Evolutionary conservation across 352 stramenopile species (phyloP).

Genomic region (Globisporangium megalacanthum): DNA sequence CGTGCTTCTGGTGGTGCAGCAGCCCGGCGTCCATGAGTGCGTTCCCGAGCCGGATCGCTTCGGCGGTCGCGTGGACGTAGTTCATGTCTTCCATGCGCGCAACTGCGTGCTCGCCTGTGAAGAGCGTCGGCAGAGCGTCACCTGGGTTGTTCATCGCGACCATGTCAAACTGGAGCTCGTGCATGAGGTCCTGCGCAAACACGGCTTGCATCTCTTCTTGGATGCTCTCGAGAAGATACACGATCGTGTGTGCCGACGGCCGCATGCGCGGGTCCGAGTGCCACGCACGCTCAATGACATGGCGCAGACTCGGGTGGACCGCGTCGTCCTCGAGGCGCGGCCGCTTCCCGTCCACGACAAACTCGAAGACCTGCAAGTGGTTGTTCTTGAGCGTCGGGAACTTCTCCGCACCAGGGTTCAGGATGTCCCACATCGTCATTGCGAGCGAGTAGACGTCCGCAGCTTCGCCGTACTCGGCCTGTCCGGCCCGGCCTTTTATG

Average conservation of each 20-base stretch:
- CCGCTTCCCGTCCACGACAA: conserved; percentile 22
- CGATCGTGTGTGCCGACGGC: conserved; percentile 19
- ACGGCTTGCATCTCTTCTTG: conserved; percentile 18
- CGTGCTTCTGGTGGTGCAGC: conserved; percentile 30
- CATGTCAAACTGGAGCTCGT: conserved; percentile 12
- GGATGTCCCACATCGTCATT: conserved; percentile 53
- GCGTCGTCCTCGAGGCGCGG: conserved; percentile 13
- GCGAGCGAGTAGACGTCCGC: conserved; percentile 46
- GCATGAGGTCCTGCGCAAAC: conserved; percentile 21
- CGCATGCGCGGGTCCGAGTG: conserved; percentile 15
- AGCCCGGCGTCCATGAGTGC: conserved; percentile 27
- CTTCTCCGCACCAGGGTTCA: conserved; percentile 24
- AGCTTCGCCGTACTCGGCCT: conserved; percentile 28
- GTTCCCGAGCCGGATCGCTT: conserved; percentile 34
- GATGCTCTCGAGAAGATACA: conserved; percentile 21
- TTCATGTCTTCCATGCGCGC: conserved; percentile 9
- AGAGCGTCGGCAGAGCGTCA: conserved; percentile 4
- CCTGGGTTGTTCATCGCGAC: conserved; percentile 1
- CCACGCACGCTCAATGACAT: conserved; percentile 24
- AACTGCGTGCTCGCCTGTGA: conserved; percentile 19
- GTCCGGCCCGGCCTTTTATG: conserved; percentile 24
- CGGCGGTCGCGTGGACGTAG: conserved; percentile 9
- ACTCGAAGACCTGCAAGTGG: conserved; percentile 23
- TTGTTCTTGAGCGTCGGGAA: conserved; percentile 17
- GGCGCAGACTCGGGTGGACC: conserved; percentile 17